Percentiles rank a stretch among this genome's conserved stretches.
Conservation (phyloP, 352 stramenopile species). For the Phytopythium cucurbitacearum region DNA sequence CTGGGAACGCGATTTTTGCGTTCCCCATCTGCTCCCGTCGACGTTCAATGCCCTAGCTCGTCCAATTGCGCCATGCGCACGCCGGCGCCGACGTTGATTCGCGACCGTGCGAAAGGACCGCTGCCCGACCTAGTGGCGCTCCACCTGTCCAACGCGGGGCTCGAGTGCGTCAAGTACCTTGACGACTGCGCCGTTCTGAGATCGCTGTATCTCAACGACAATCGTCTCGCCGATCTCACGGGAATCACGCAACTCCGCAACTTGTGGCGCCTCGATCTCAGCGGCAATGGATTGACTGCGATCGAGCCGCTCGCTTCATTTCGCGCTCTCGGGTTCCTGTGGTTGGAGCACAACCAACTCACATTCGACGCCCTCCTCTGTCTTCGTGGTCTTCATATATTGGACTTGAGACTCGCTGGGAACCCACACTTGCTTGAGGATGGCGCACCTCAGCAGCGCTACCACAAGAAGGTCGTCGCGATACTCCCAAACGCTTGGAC, state of each 20-base stretch:
- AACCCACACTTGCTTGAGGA: conserved; percentile 25
- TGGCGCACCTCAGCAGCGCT: conserved; percentile 14
- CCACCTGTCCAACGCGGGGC: conserved; percentile 44
- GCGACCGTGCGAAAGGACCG: conserved; percentile 43
- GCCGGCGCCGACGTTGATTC: conserved; percentile 40
- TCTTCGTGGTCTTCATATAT: conserved; percentile 50
- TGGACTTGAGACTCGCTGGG: conserved; percentile 40
- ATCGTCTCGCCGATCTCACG: conserved; percentile 40
- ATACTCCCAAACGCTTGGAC: conserved; percentile 56
- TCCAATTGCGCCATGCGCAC: conserved; percentile 24
- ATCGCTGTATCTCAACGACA: conserved; percentile 51
- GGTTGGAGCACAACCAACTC: conserved; percentile 43
- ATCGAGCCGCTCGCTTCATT: conserved; percentile 41
- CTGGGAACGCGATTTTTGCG: too few species aligned
- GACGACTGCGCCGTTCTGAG: conserved; percentile 33
- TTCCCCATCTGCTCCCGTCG: too few species aligned
- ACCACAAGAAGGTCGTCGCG: conserved; percentile 40
- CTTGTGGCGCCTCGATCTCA: conserved; percentile 56
- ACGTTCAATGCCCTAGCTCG: not conserved
- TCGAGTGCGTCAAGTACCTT: conserved; percentile 51
- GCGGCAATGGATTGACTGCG: conserved; percentile 34
- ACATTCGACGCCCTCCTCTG: conserved; percentile 46
- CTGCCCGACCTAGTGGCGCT: conserved; percentile 38
- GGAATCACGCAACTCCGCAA: conserved; percentile 27
- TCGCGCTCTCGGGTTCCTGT: conserved; percentile 45